A percentile compares a stretch with the other conserved stretches of the same genome.
phyloP scores from a whole-genome alignment of 1,284 basidiomycete species.

The Cutaneotrichosporon spelunceum region DNA sequence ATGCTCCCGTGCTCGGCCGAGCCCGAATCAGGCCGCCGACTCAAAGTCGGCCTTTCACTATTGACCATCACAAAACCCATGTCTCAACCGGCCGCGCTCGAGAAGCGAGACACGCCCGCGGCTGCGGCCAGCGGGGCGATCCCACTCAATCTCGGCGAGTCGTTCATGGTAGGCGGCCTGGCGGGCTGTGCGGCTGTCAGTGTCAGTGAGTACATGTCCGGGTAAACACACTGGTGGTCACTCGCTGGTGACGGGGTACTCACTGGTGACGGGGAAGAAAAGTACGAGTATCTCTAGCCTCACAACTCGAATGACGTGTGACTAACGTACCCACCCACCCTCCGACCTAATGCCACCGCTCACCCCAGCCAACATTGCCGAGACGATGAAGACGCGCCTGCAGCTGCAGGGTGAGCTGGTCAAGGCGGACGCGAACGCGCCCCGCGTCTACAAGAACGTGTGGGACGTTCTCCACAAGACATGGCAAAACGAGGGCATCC shows the following conservation, averaged over 20 bases:
- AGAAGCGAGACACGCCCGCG: neutral
- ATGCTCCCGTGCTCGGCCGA: slow-evolving; percentile 7
- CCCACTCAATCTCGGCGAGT: slow-evolving; percentile 57
- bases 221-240: too few species aligned
- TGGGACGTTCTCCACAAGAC: slow-evolving; percentile 86
- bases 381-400: slow-evolving; percentile 89
- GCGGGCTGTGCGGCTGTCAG: slow-evolving; percentile 82
- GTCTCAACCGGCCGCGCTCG: neutral
- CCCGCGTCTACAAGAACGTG: slow-evolving; percentile 82
- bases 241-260: too few species aligned
- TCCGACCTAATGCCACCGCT: neutral
- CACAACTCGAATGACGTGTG: too few species aligned
- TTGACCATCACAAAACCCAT: neutral
- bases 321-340: neutral
- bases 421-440: slow-evolving; percentile 59
- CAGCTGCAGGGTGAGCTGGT: slow-evolving; percentile 91
- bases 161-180: slow-evolving; percentile 78
- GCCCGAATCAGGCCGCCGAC: slow-evolving; percentile 1
- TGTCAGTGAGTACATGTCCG: slow-evolving; percentile 48
- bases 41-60: neutral
- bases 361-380: slow-evolving; percentile 57
- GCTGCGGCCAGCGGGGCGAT: neutral
- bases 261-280: too few species aligned
- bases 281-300: too few species aligned
- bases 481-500: slow-evolving; percentile 83